A percentile compares a stretch with the other conserved stretches of the same genome.
Conservation (phyloP, 495 filamentous ascomycete genomes). For the Alectoria sarmentosa region DNA sequence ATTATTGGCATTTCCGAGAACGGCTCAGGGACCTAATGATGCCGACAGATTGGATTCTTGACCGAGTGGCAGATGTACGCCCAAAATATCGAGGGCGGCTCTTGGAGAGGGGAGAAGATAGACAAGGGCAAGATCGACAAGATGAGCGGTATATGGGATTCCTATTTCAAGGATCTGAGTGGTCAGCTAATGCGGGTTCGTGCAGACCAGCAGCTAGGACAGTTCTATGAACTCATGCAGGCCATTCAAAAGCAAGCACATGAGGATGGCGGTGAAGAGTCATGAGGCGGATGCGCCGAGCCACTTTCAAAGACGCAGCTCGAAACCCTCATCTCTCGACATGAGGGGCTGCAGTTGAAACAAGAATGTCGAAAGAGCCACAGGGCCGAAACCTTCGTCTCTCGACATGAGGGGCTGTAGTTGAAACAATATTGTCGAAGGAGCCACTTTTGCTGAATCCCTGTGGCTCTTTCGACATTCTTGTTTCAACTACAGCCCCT, state of each 20-base stretch:
- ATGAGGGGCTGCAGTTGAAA: background rate
- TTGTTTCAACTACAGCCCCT: background rate
- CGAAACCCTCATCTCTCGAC: background rate
- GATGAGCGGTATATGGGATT: constrained; percentile 81
- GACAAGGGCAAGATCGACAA: constrained; percentile 51
- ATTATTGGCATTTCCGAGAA: background rate
- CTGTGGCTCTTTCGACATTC: too few relatives aligned
- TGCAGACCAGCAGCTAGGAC: constrained; percentile 83
- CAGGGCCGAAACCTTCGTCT: too few relatives aligned
- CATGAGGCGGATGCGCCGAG: background rate
- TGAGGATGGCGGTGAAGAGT: constrained; percentile 33
- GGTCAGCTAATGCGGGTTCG: constrained; percentile 3
- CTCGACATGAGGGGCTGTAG: background rate
- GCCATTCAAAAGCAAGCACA: constrained; percentile 58
- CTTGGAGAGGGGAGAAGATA: constrained; percentile 64
- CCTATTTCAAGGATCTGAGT: constrained; percentile 1
- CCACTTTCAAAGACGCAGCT: background rate
- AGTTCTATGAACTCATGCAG: constrained; percentile 91
- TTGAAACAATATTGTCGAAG: too few relatives aligned
- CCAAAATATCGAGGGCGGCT: constrained; percentile 78
- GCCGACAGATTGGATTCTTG: constrained; percentile 76
- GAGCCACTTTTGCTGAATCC: too few relatives aligned
- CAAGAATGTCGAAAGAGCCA: too few relatives aligned
- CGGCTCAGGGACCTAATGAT: background rate
- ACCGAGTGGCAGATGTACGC: constrained; percentile 96